A percentile compares a stretch with the other conserved stretches of the same genome.
phyloP scores from a whole-genome alignment of 352 stramenopile genomes.

The Thalassiosira mediterranea region DNA sequence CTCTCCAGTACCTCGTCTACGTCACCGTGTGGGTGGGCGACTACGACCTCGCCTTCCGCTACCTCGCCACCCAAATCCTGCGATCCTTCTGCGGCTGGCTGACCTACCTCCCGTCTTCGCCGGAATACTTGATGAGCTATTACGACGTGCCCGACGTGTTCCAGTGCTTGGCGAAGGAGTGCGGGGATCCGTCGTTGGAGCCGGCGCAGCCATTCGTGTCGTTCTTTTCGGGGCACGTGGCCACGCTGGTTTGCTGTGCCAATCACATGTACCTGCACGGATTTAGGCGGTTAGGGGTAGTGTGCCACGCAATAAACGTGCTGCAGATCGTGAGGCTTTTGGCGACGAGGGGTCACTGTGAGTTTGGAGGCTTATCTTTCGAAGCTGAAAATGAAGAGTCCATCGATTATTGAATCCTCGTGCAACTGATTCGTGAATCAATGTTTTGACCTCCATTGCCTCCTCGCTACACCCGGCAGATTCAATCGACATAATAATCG shows the following conservation, averaged over 20 bases:
- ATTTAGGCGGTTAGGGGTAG: background rate
- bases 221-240: conserved; percentile 45
- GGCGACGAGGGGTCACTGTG: conserved; percentile 42
- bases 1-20: conserved; percentile 22
- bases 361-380: too few species aligned
- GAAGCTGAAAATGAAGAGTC: too few species aligned
- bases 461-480: too few species aligned
- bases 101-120: conserved; percentile 14
- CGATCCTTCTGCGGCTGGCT: conserved; percentile 18
- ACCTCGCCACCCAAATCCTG: background rate
- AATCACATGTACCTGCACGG: conserved; percentile 30
- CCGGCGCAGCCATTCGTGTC: conserved; percentile 19
- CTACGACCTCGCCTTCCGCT: conserved; percentile 19
- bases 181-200: conserved; percentile 6
- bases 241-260: conserved; percentile 19
- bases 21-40: conserved; percentile 19
- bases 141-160: conserved; percentile 20
- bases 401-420: too few species aligned
- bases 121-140: conserved; percentile 7
- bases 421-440: too few species aligned
- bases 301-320: conserved; percentile 26
- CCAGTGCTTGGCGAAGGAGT: conserved; percentile 20
- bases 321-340: conserved; percentile 33
- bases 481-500: conserved; percentile 46
- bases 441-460: too few species aligned